A percentile compares a stretch with the other conserved stretches of the same genome.
phyloP scores from a whole-genome alignment of 352 stramenopile genomes.

The Pelagophyceae sp. region DNA sequence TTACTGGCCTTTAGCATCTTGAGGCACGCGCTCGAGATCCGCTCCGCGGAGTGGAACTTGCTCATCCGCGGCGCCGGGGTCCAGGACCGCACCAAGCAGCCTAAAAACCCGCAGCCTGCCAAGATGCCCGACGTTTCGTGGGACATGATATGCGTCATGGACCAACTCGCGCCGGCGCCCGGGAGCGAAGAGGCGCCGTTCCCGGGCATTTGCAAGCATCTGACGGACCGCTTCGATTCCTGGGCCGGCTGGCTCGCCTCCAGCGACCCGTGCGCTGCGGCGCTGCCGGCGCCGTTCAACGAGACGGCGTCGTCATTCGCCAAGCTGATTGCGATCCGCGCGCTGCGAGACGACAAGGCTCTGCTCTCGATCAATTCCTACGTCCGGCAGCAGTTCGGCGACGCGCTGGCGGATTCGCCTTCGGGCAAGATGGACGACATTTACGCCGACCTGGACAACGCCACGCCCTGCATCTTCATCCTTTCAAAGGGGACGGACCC shows the following conservation, averaged over 20 bases:
- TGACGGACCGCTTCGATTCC: constrained; percentile 52
- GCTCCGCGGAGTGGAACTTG: constrained; percentile 66
- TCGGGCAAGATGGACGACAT: constrained; percentile 79
- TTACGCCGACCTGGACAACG: constrained; percentile 69
- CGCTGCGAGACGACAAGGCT: constrained; percentile 73
- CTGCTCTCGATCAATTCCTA: constrained; percentile 79
- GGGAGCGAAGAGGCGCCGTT: constrained; percentile 53
- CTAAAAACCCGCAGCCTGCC: constrained; percentile 42
- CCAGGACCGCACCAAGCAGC: constrained; percentile 23
- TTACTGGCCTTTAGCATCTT: constrained; percentile 88
- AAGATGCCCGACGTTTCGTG: constrained; percentile 83
- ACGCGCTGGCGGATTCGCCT: constrained; percentile 80
- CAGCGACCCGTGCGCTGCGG: constrained; percentile 70
- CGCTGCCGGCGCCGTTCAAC: constrained; percentile 77
- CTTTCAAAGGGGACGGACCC: constrained; percentile 85
- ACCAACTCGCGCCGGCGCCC: constrained; percentile 60
- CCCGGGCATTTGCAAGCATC: constrained; percentile 37
- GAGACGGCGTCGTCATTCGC: constrained; percentile 80
- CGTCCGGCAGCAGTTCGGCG: constrained; percentile 73
- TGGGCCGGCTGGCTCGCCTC: constrained; percentile 58
- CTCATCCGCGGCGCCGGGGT: constrained; percentile 61
- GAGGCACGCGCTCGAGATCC: constrained; percentile 60
- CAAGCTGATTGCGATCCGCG: constrained; percentile 75
- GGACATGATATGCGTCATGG: constrained; percentile 75
- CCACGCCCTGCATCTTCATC: constrained; percentile 87